Evolutionary conservation across 2,329 filamentous ascomycete genomes (phyloP), one percentile per base, ranked within the genome.

Genomic region (Colletotrichum cereale): DNA sequence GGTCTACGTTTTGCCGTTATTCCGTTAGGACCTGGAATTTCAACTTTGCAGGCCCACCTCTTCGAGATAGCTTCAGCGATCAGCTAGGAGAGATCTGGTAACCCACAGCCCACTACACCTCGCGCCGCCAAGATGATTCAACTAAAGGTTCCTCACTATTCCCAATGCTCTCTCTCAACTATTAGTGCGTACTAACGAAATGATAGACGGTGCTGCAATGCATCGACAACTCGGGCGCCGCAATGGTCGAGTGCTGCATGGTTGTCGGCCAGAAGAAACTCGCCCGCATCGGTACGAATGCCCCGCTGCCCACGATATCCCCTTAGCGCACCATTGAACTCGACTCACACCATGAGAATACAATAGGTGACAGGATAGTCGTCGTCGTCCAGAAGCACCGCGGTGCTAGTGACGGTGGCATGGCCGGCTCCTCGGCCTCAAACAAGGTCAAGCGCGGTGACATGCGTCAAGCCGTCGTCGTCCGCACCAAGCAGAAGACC

Each of bases 141-240:
- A 89, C 84, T 96, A 88, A 96, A 96, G 91, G 93, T 91, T 76
- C 48, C 71, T 29, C 72, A 47, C 5, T n/a, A 0, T 18, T 18
- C n/a, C 7, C 1, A 21, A 16, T 3, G 16, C 5, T 1, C 16
- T n/a, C 5, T 1, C 16, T 29, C 2, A 5, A 16, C 8, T 3
- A 11, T 18, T 26, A 2, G 18, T 3, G 11, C 3, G 21, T n/a
- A n/a, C 60, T 56, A 16, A 66, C 40, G 0, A 11, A 12, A 16
- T 10, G 0, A 7, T 76, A 98, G 96, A 93, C 95, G 81, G 94
- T 99, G 90, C 90, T 99, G 78, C 98, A 96, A 85, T 98, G 96
- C 91, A 98, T 99, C 90, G 96, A 99, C 92, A 99, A 98, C 87
- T 98, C 96, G 75, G 96, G 96, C 81, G 96, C 96, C 77, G 95